phyloP scores from a whole-genome alignment of 768 basidiomycete species.

The Tricholoma furcatifolium region DNA sequence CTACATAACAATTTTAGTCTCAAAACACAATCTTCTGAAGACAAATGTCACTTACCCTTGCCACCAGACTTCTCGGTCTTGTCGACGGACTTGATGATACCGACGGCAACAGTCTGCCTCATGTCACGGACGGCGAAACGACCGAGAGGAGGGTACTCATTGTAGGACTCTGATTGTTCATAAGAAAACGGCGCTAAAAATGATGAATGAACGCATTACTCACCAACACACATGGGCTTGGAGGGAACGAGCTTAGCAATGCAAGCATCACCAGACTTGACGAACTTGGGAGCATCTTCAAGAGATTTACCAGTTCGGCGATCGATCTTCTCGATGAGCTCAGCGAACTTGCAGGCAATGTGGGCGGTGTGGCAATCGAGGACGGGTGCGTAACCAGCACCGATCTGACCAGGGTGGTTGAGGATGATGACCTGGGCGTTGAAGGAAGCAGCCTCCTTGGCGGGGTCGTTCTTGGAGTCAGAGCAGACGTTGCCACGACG shows the following conservation, averaged over 20 bases:
- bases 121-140: conserved; percentile 99
- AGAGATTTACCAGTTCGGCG: conserved; percentile 95
- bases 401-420: conserved; percentile 99
- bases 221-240: conserved; percentile 78
- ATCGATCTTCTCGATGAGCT: conserved; percentile 99
- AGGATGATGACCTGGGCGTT: conserved; percentile 99
- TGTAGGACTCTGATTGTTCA: conserved; percentile 68
- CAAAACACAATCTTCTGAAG: background rate
- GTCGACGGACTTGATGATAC: conserved; percentile 97
- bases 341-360: conserved; percentile 99
- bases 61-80: conserved; percentile 89
- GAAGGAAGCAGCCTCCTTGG: conserved; percentile 99
- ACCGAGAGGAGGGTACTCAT: conserved; percentile 98
- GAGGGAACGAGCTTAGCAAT: conserved; percentile 96
- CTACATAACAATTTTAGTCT: conserved; percentile 31
- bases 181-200: background rate
- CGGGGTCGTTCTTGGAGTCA: conserved; percentile 99
- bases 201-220: conserved; percentile 13
- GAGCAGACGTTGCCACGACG: conserved; percentile 99
- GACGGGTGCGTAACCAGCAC: conserved; percentile 97
- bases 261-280: conserved; percentile 99
- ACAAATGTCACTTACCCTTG: conserved; percentile 58
- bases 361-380: conserved; percentile 99
- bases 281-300: conserved; percentile 89
- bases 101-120: conserved; percentile 98